A percentile compares a stretch with the other conserved stretches of the same genome.
These are phyloP conservation scores for Saturnispora bothae DNA, from an alignment of 805 yeast species.

Conservation along the genomic window DNA sequence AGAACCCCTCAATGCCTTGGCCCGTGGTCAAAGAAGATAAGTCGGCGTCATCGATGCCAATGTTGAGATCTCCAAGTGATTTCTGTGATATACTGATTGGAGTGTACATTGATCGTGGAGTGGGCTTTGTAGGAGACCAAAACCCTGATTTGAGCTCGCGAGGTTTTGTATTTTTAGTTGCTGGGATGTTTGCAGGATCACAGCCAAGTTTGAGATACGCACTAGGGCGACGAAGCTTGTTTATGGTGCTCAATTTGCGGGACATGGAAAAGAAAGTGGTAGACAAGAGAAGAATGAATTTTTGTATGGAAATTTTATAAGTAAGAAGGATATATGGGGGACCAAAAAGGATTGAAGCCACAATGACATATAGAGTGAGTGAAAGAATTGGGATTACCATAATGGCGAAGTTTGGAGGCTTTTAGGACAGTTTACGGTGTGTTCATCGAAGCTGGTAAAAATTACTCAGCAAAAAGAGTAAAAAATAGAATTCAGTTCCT, in stretches of 20 bases:
- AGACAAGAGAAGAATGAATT: no score
- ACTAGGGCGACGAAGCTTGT: background rate
- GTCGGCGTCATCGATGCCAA: conserved; percentile 28
- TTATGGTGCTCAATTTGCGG: background rate
- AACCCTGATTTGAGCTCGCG: conserved; percentile 48
- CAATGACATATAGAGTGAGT: no score
- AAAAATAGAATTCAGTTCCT: no score
- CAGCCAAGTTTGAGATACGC: conserved; percentile 11
- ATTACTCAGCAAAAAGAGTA: no score
- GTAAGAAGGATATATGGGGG: no score
- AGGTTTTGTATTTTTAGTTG: conserved; percentile 20
- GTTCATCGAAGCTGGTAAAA: no score
- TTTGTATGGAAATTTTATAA: no score
- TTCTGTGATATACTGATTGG: conserved; percentile 47
- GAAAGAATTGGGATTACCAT: no score
- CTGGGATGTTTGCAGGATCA: conserved; percentile 11
- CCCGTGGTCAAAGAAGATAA: conserved; percentile 54
- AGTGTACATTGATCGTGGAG: conserved; percentile 38
- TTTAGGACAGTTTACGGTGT: no score
- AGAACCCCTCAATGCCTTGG: conserved; percentile 37
- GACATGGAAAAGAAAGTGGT: no score
- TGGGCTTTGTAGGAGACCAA: conserved; percentile 68
- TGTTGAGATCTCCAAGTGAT: conserved; percentile 54
- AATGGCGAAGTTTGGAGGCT: no score
- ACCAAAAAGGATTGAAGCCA: no score